These are phyloP conservation scores for Fulvia fulva DNA, from an alignment of 2,329 filamentous ascomycete species.

Conservation along the genomic window DNA sequence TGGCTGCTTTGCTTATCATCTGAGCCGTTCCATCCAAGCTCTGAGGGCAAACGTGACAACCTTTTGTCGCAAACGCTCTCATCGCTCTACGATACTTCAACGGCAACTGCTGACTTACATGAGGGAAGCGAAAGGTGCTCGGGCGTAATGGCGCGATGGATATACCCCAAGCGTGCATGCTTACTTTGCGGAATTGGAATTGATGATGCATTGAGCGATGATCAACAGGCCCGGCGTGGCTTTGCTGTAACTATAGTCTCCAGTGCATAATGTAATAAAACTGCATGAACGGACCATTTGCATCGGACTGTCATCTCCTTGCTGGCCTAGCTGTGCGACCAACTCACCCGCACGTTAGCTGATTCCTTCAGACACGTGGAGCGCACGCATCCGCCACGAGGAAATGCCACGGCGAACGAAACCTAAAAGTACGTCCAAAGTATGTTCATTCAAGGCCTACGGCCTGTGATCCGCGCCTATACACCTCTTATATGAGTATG, in stretches of 20 bases:
- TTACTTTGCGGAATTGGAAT: constrained; percentile 5
- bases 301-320: neutral
- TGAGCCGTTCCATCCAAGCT: constrained; percentile 10
- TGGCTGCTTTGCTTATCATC: constrained; percentile 22
- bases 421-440: too few relatives aligned
- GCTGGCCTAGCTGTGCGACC: neutral
- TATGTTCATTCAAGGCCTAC: too few relatives aligned
- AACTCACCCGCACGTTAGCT: neutral
- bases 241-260: constrained; percentile 15
- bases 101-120: constrained; percentile 8
- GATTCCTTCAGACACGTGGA: neutral
- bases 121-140: constrained; percentile 18
- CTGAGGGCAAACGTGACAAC: neutral
- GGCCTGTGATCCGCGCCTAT: constrained; percentile 17
- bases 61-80: neutral
- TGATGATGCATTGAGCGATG: constrained; percentile 11
- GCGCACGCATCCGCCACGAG: too few relatives aligned
- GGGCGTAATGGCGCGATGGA: constrained; percentile 19
- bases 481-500: constrained; percentile 42
- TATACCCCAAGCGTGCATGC: constrained; percentile 24
- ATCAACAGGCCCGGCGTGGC: constrained; percentile 15
- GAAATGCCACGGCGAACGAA: too few relatives aligned
- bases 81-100: neutral
- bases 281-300: neutral
- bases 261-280: constrained; percentile 13